Evolutionary conservation across 208 protist genomes (phyloP), one percentile per base, ranked within the genome.

Genomic region (Borovskyia barvae): DNA sequence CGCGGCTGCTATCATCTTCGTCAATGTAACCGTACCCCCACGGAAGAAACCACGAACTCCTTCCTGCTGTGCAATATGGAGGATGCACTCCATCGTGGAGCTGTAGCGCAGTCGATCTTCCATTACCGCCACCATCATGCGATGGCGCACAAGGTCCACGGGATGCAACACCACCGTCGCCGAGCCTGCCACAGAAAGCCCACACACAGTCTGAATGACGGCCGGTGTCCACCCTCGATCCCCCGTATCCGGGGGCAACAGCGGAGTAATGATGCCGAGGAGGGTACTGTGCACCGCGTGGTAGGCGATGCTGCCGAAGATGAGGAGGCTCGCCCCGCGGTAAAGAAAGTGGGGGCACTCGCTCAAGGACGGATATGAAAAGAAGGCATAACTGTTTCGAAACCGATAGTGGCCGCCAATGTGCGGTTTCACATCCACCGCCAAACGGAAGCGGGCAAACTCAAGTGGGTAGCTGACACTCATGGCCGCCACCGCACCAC

Each of bases 71-170:
- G 77, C 53, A 33, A 94, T 80, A n/a, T 67, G 43, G 28, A 45
- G 42, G n/a, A 80, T 52, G 33, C 87, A 94, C 47, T 83, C 57
- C 68, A 74, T 64, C 32, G 63, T 57, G 1, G 75, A 84, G 3
- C 33, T 17, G 54, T 94, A 94, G 0, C 82, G 84, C 19, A 83
- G 64, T 0, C 60, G 59, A 39, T 87, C 80, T 50, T 85, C 71
- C 45, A 80, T 90, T 4, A 79, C 82, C 7, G 84, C 80, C 15
- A 91, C 73, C 87, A 94, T 94, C 79, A 90, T 80, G 22, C 87
- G 81, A 24, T 77, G 83, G 30, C 87, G 68, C 30, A 94, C 71
- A 3, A 88, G 65, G 39, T 91, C 87, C 0, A 94, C 64, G 9
- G 87, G 87, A 64, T 94, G 77, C 32, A 91, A 55, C 14, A 76